Base-by-base conservation (phyloP, 768 basidiomycete species). In the Tubosaeta brunneosetosa region DNA sequence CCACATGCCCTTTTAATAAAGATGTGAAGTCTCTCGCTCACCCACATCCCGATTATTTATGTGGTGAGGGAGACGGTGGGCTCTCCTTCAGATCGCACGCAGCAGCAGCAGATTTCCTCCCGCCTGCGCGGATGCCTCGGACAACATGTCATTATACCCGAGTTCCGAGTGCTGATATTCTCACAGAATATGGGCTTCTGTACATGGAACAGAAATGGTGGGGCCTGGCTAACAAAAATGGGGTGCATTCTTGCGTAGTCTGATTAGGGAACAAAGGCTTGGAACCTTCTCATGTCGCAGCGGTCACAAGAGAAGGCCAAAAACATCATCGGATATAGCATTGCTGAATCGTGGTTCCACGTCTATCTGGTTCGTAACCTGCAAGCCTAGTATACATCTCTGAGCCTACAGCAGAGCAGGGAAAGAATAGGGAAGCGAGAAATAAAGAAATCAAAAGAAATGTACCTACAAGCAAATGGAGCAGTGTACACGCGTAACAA, bases 381-480 rank as follows among this genome's bases (percentile, higher is more conserved):
- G n/a, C 4, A 31, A 14, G 29, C 14, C 25, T 47, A 56, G 42
- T 47, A 34, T 53, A 64, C 62, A 59, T 42, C 26, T 51, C 43
- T 16, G 48, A 19, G 29, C 43, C 44, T 42, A 27, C 37, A 31
- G 41, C 40, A 27, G 48, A 11, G 36, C 16, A 45, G 31, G 13
- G 25, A 26, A 19, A 26, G 22, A 17, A 14, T n/a, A 47, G 29
- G 27, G 16, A 13, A 22, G 16, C 17, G 10, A 3, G 22, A 16
- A 31, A 45, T 32, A 50, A 41, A 38, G 13, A 52, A 13, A 40
- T 5, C 16, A 33, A 36, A 25, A 41, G 36, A 45, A 44, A 37
- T 33, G 52, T 67, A 65, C 58, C 53, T 56, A 60, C 55, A 55
- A 44, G 51, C 44, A 66, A 63, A 57, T 32, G 55, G 47, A 48